Conservation (phyloP, 192 early-diverging fungal species). For the Anaeromyces robustus region DNA sequence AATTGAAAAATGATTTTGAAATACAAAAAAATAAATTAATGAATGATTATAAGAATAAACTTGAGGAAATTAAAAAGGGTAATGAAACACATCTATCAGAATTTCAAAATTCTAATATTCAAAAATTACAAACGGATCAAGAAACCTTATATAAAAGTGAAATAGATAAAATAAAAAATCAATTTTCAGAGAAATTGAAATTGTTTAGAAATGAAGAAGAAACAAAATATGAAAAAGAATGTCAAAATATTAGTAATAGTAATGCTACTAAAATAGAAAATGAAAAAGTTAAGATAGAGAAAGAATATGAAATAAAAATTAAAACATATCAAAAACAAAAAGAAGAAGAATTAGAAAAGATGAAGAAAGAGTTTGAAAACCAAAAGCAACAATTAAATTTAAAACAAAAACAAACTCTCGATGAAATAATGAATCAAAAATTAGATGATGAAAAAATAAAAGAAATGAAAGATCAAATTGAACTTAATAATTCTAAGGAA, state of each 20-base stretch:
- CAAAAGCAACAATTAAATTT: neutral
- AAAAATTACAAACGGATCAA: neutral
- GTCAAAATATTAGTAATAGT: neutral
- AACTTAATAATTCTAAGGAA: conserved; percentile 1
- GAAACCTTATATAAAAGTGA: neutral
- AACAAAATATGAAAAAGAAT: neutral
- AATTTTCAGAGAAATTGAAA: neutral
- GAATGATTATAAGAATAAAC: neutral
- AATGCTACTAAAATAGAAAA: neutral
- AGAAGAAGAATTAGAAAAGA: neutral
- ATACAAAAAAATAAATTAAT: neutral
- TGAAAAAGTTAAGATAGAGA: neutral
- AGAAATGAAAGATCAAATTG: conserved; percentile 1
- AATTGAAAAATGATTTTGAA: neutral
- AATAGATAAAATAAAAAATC: neutral
- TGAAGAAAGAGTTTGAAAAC: neutral
- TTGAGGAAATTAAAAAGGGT: neutral
- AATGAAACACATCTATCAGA: neutral
- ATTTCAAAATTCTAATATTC: neutral
- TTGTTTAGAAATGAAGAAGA: neutral
- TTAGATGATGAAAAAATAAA: conserved; percentile 2
- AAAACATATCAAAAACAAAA: neutral
- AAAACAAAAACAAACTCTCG: neutral
- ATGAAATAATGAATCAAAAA: neutral
- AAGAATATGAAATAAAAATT: neutral